phyloP scores from a whole-genome alignment of 352 stramenopile species.

The Phytophthora pistaciae region DNA sequence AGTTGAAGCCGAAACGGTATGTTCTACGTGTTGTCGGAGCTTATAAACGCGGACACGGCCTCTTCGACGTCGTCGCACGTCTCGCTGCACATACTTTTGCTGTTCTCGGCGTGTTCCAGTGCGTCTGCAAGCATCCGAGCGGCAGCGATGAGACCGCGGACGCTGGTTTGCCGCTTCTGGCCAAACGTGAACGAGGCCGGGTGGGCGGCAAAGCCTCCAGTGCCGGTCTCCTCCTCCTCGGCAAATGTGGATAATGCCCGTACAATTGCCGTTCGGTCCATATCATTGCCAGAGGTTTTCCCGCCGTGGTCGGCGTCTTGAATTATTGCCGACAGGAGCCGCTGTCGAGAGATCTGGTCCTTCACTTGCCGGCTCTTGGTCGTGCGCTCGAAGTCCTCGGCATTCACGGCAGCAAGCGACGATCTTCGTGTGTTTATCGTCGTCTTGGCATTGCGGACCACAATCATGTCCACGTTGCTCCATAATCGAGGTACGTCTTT shows the following conservation, averaged over 20 bases:
- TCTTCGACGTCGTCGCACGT: constrained; percentile 25
- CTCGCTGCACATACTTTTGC: constrained; percentile 6
- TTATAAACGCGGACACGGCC: constrained; percentile 13
- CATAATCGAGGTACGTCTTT: constrained; percentile 63
- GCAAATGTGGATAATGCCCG: constrained; percentile 46
- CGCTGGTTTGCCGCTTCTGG: constrained; percentile 27
- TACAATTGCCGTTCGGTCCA: constrained; percentile 40
- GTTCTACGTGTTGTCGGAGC: constrained; percentile 3
- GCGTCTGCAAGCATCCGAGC: constrained; percentile 57
- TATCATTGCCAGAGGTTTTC: constrained; percentile 23
- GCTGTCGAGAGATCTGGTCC: constrained; percentile 50
- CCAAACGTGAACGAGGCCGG: constrained; percentile 24
- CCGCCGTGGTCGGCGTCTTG: constrained; percentile 54
- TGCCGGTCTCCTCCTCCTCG: constrained; percentile 12
- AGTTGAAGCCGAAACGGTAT: neutral
- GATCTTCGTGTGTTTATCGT: constrained; percentile 24
- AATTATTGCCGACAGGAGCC: constrained; percentile 65
- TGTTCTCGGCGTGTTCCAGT: constrained; percentile 45
- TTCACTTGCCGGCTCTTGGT: constrained; percentile 59
- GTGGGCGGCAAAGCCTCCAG: neutral
- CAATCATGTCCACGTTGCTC: constrained; percentile 69
- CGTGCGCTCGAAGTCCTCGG: constrained; percentile 63
- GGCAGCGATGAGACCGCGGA: constrained; percentile 55
- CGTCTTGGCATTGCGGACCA: constrained; percentile 56
- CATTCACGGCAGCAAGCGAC: constrained; percentile 25